Evolutionary conservation across 495 filamentous ascomycete genomes (phyloP), one percentile per base, ranked within the genome.

Genomic region (Cryomyces antarcticus): DNA sequence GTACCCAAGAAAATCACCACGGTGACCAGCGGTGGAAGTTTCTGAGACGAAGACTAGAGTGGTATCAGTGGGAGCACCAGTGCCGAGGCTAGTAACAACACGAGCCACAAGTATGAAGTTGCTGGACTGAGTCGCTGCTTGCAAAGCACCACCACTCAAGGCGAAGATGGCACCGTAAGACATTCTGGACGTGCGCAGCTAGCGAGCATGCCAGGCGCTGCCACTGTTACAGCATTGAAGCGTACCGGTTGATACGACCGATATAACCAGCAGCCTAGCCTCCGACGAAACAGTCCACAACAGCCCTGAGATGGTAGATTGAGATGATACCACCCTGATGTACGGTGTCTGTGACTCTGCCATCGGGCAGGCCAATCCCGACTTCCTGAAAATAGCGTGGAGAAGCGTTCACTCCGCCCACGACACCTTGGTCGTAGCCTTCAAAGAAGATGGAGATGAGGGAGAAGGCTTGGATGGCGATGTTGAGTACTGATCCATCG

Each of bases 371-470:
- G 6, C 62, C 62, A 28, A 63, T 64, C 10, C 53, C 52, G 4
- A 64, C 60, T 41, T 52, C 43, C 3, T 49, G 54, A 7, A 64
- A 54, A 44, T 67, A 69, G 6, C 43, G 52, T 4, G 59, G 61
- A 30, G 63, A 44, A 41, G 56, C 51, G 39, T 69, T 70, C 35
- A 70, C 63, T 31, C 62, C 64, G n/a, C 64, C 65, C 62, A 67
- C 69, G 31, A 70, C 64, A 27, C 66, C 67, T 46, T 69, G 67
- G 37, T 69, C 66, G 55, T 69, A 70, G n/a, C 69, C 68, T 45
- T 68, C 63, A 55, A 71, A 70, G 55, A 71, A 71, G 41, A 71
- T 70, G 13, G 61, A 63, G 11, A 70, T 52, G 9, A 66, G 54
- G 27, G 64, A 69, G 39, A 71, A 66, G 28, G 49, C 46, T 34